These are phyloP conservation scores for Viridothelium virens DNA, from an alignment of 495 filamentous ascomycete species.

Conservation along the genomic window DNA sequence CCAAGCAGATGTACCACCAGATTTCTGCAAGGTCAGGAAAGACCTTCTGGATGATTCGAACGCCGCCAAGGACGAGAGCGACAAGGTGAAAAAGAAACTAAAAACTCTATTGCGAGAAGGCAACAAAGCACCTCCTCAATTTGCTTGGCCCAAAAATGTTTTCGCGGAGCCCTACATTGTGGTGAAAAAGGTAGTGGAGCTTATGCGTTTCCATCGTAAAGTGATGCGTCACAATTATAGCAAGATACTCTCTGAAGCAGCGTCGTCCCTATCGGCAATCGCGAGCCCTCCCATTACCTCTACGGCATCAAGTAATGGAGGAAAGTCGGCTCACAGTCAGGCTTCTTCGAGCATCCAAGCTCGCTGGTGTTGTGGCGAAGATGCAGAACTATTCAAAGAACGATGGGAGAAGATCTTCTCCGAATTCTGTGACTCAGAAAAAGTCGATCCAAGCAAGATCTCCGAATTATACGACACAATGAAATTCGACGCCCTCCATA, in stretches of 20 bases:
- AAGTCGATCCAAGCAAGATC: slow-evolving; percentile 96
- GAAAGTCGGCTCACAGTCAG: slow-evolving; percentile 40
- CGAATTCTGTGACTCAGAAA: slow-evolving; percentile 93
- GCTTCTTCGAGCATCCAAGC: slow-evolving; percentile 64
- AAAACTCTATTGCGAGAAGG: slow-evolving; percentile 85
- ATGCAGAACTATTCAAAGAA: slow-evolving; percentile 88
- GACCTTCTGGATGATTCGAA: slow-evolving; percentile 95
- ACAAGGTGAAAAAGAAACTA: slow-evolving; percentile 98
- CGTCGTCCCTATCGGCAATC: slow-evolving; percentile 48
- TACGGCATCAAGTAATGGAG: background rate
- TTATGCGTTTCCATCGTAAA: slow-evolving; percentile 94
- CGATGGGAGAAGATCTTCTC: slow-evolving; percentile 97
- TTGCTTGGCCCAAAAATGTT: slow-evolving; percentile 89
- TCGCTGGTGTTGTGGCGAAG: slow-evolving; percentile 94
- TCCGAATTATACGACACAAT: slow-evolving; percentile 97
- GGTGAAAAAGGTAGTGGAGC: slow-evolving; percentile 78
- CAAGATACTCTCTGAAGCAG: slow-evolving; percentile 57
- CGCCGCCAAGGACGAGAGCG: slow-evolving; percentile 99
- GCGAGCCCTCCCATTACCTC: slow-evolving; percentile 20
- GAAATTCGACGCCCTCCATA: slow-evolving; percentile 98
- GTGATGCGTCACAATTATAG: slow-evolving; percentile 90
- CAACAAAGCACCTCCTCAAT: slow-evolving; percentile 79
- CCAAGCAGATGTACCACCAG: slow-evolving; percentile 72
- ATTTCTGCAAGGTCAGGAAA: slow-evolving; percentile 82
- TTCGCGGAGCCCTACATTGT: slow-evolving; percentile 90